A percentile compares a stretch with the other conserved stretches of the same genome.
phyloP scores from a whole-genome alignment of 495 filamentous ascomycete species.

The Trichocladium antarcticum region DNA sequence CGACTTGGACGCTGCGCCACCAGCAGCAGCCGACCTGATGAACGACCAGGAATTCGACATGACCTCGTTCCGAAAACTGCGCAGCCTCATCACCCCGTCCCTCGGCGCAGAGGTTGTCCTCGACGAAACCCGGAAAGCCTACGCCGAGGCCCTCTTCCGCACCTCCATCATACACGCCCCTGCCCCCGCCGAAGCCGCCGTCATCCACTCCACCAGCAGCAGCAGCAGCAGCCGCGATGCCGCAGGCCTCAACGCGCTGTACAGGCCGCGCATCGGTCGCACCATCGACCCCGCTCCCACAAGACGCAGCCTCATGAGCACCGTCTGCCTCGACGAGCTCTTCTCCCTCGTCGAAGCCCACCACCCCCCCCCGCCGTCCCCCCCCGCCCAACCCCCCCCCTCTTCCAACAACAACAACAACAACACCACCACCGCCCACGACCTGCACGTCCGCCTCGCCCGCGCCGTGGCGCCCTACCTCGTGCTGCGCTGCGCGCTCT shows the following conservation, averaged over 20 bases:
- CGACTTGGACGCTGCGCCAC: slow-evolving; percentile 35
- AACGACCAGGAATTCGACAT: slow-evolving; percentile 74
- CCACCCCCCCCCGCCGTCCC: slow-evolving; percentile 12
- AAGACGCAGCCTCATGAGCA: slow-evolving; percentile 58
- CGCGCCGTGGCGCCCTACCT: slow-evolving; percentile 71
- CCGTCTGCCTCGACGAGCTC: slow-evolving; percentile 70
- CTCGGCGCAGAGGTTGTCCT: slow-evolving; percentile 55
- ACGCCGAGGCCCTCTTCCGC: slow-evolving; percentile 65
- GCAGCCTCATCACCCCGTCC: slow-evolving; percentile 59
- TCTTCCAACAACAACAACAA: slow-evolving; percentile 10
- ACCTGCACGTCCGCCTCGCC: slow-evolving; percentile 50
- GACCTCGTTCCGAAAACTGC: slow-evolving; percentile 53
- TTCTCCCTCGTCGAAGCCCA: slow-evolving; percentile 55
- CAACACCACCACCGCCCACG: slow-evolving; percentile 9
- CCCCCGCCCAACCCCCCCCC: too few species aligned
- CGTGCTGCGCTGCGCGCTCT: slow-evolving; percentile 68
- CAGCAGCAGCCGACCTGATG: slow-evolving; percentile 33
- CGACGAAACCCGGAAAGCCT: slow-evolving; percentile 56
- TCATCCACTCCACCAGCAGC: slow-evolving; percentile 24
- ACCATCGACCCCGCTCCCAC: slow-evolving; percentile 58
- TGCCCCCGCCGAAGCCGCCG: slow-evolving; percentile 51
- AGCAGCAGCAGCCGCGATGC: slow-evolving; percentile 25
- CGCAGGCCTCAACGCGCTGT: slow-evolving; percentile 50
- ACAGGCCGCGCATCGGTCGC: slow-evolving; percentile 53
- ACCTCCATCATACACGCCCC: slow-evolving; percentile 71